These are phyloP conservation scores for Amphibolis antarctica DNA, from an alignment of 106 monocot species.

Conservation along the genomic window DNA sequence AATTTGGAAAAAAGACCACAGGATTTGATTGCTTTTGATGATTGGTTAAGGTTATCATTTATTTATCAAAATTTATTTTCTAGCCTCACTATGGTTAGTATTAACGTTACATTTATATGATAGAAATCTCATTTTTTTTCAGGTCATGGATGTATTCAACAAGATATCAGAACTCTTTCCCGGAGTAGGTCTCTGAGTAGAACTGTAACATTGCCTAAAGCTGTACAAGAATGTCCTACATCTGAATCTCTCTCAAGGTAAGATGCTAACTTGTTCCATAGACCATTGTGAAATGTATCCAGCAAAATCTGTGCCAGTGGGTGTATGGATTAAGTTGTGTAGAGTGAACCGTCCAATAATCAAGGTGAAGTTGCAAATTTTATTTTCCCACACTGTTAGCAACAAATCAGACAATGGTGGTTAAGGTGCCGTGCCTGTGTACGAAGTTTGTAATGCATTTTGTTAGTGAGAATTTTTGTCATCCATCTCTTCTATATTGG, in stretches of 20 bases:
- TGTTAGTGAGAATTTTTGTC: background rate
- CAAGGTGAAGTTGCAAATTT: background rate
- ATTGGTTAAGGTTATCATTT: too few relatives aligned
- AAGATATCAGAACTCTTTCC: conserved; percentile 15
- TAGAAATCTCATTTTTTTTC: background rate
- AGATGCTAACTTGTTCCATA: background rate
- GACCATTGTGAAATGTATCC: background rate
- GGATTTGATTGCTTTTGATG: too few relatives aligned
- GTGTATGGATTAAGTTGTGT: background rate
- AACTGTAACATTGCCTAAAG: too few relatives aligned
- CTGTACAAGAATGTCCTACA: background rate
- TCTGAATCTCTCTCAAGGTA: background rate
- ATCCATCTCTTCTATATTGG: background rate
- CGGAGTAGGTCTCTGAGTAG: background rate
- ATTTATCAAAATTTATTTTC: too few relatives aligned
- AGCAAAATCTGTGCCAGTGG: background rate
- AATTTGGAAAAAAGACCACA: too few relatives aligned
- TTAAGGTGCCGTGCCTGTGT: background rate
- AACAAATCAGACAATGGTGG: background rate
- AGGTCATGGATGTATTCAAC: conserved; percentile 14
- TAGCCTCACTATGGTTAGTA: too few relatives aligned
- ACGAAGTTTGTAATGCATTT: too few relatives aligned
- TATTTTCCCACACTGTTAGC: background rate
- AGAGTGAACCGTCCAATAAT: background rate
- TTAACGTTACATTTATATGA: too few relatives aligned